Percentiles rank a stretch among this genome's conserved stretches.
Evolutionary conservation across 2,329 filamentous ascomycete genomes (phyloP).

Genomic region (Talaromyces verruculosus): DNA sequence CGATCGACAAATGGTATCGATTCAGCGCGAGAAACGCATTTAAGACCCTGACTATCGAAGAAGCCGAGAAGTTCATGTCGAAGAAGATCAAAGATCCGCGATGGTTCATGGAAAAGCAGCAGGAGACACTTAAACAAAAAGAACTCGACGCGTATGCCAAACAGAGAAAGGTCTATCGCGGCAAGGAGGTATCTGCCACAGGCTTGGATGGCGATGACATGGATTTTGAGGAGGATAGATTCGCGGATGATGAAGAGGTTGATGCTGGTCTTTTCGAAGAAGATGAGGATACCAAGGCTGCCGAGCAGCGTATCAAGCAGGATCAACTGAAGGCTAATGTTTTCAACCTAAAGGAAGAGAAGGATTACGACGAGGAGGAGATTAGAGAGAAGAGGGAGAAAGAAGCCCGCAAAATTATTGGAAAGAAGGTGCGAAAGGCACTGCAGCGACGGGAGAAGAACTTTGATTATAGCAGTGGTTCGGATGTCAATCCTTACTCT

Average conservation of each 20-base stretch:
- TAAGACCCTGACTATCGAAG: conserved; percentile 73
- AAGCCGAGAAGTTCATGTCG: conserved; percentile 80
- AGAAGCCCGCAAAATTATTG: conserved; percentile 66
- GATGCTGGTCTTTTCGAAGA: conserved; percentile 71
- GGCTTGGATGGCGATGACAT: conserved; percentile 64
- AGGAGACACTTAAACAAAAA: conserved; percentile 55
- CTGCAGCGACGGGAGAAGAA: conserved; percentile 84
- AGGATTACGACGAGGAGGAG: conserved; percentile 67
- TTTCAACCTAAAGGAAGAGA: conserved; percentile 74
- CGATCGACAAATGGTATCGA: conserved; percentile 94
- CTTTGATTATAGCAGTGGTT: conserved; percentile 77
- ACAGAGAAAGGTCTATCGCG: conserved; percentile 48
- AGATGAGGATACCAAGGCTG: conserved; percentile 75
- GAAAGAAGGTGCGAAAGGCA: conserved; percentile 76
- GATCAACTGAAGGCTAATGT: conserved; percentile 86
- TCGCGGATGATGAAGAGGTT: conserved; percentile 85
- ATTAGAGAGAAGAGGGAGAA: conserved; percentile 63
- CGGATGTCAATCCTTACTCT: conserved; percentile 58
- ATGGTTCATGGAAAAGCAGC: conserved; percentile 71
- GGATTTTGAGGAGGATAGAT: conserved; percentile 70
- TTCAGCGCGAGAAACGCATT: conserved; percentile 58
- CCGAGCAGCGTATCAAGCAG: conserved; percentile 70
- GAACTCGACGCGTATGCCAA: conserved; percentile 58
- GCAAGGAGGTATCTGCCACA: conserved; percentile 47
- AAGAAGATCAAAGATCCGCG: conserved; percentile 73